A percentile compares a stretch with the other conserved stretches of the same genome.
phyloP scores from a whole-genome alignment of 805 yeast genomes.

The Pichia exigua region DNA sequence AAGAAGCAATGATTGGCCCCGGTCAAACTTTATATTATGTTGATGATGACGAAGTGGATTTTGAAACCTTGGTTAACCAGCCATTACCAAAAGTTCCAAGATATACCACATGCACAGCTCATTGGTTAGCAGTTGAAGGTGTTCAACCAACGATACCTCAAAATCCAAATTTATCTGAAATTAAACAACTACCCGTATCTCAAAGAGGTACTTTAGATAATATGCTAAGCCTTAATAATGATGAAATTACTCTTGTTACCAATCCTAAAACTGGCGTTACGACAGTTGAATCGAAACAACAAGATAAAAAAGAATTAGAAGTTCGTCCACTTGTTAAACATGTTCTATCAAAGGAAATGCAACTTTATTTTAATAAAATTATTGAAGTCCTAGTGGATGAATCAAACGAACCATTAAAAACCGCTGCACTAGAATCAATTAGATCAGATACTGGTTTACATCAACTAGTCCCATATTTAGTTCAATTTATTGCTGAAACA shows the following conservation, averaged over 20 bases:
- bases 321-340: conserved; percentile 92
- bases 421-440: conserved; percentile 78
- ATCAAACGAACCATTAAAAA: conserved; percentile 48
- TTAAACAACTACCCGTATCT: conserved; percentile 67
- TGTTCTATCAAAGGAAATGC: conserved; percentile 88
- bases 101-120: conserved; percentile 85
- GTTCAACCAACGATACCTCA: conserved; percentile 97
- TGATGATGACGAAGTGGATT: conserved; percentile 87
- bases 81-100: conserved; percentile 95
- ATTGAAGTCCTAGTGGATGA: conserved; percentile 61
- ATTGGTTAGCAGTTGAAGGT: conserved; percentile 97
- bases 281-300: conserved; percentile 18
- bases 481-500: conserved; percentile 93
- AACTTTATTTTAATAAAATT: conserved; percentile 86
- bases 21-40: conserved; percentile 91
- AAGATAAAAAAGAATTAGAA: conserved; percentile 40
- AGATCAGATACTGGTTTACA: conserved; percentile 93
- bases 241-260: conserved; percentile 27
- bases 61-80: conserved; percentile 86
- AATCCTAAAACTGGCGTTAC: conserved; percentile 24
- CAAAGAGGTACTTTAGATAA: conserved; percentile 77
- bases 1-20: conserved; percentile 81
- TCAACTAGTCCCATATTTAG: conserved; percentile 92
- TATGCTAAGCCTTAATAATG: conserved; percentile 45
- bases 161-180: conserved; percentile 79